Evolutionary conservation across 148 eudicot species (phyloP).

Genomic region (Cornus suecica): DNA sequence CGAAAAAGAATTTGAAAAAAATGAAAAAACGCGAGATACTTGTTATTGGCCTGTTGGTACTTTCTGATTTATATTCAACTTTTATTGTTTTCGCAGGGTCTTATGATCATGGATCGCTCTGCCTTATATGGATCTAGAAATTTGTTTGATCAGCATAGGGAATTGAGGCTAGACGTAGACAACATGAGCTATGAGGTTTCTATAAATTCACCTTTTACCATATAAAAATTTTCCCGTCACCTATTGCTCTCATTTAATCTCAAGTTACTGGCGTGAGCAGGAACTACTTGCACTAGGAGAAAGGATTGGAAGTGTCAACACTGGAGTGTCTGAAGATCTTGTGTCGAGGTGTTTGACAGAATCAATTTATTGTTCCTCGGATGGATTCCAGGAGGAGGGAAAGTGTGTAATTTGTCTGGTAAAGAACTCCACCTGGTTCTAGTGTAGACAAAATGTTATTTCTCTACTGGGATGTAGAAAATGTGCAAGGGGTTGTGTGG

Average conservation of each 20-base stretch:
- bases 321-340: slow-evolving; percentile 69
- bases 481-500: not conserved
- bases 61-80: not conserved
- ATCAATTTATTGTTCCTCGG: slow-evolving; percentile 66
- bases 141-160: slow-evolving; percentile 68
- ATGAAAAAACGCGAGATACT: not conserved
- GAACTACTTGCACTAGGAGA: slow-evolving; percentile 90
- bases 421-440: slow-evolving; percentile 14
- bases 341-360: slow-evolving; percentile 58
- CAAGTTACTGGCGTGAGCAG: slow-evolving; percentile 35
- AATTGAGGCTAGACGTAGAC: slow-evolving; percentile 86
- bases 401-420: slow-evolving; percentile 91
- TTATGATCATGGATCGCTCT: slow-evolving; percentile 56
- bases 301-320: slow-evolving; percentile 83
- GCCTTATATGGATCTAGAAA: slow-evolving; percentile 52
- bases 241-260: slow-evolving; percentile 7
- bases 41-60: not conserved
- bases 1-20: not conserved
- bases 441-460: not conserved
- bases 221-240: not conserved
- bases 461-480: too few species aligned
- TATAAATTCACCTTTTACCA: not conserved
- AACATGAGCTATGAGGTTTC: slow-evolving; percentile 63
- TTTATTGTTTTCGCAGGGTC: slow-evolving; percentile 43
- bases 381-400: slow-evolving; percentile 56